Base-by-base conservation (phyloP, 352 stramenopile genomes). In the Globisporangium spiculum region DNA sequence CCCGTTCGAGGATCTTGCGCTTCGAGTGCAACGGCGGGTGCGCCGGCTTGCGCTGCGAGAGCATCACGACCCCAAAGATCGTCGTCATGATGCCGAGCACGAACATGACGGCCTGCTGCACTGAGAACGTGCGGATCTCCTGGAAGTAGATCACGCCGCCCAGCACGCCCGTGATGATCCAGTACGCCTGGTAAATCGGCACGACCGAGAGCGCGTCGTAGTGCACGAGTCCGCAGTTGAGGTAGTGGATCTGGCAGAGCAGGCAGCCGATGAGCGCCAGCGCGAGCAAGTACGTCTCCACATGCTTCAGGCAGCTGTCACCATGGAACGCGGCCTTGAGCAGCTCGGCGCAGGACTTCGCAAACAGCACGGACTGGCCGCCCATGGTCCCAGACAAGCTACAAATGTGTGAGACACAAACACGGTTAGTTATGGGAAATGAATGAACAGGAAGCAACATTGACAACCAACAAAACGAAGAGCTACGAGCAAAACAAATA, bases 121-220 rank as follows among this genome's bases (percentile, higher is more conserved):
- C 73, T 4, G 85, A 89, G 63, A 97, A 92, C 4, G 78, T 77
- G 34, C 83, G 83, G 62, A 93, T 93, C 69, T 98, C 93, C 60
- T 97, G 81, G 71, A 97, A 98, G 75, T 97, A 98, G 32, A 98
- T 88, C 32, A 91, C 81, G 1, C 92, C 93, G 12, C 93, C 92
- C 0, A 97, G 75, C 34, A 97, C 88, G 10, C 88, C 87, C 22
- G 79, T 95, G 64, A 97, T 89, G 67, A 97, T 96, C 81, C 89
- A 97, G 66, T 97, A 98, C 6, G 80, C 83, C 69, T 96, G 89
- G 66, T 94, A 95, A 16, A 96, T 84, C 0, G 89, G 89, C 24
- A 96, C 86, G 38, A 96, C 80, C 8, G 84, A 90, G 0, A 96
- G 75, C 46, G 89, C 89, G 66, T 96, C 89, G 64, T 90, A 96